phyloP scores from a whole-genome alignment of 768 basidiomycete species.

The Cystofilobasidium macerans region DNA sequence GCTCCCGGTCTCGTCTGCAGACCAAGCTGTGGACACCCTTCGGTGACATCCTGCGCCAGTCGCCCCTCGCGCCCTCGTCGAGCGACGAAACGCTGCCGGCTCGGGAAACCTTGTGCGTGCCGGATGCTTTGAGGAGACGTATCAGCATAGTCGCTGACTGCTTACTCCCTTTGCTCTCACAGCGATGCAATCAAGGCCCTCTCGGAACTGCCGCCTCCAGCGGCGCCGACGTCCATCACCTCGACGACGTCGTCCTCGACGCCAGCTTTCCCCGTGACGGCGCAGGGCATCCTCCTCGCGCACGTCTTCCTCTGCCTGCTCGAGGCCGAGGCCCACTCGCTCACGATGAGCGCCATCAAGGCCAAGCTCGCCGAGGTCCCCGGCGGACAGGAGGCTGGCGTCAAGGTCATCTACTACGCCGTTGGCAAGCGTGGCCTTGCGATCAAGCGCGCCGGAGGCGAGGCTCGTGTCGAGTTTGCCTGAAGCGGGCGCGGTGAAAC shows the following conservation, averaged over 20 bases:
- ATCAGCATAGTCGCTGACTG: no score
- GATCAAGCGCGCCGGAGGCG: constrained; percentile 21
- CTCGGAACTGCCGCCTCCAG: constrained; percentile 11
- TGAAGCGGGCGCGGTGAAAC: not conserved
- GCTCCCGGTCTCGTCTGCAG: not conserved
- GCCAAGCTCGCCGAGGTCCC: not conserved
- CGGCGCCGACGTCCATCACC: constrained; percentile 12
- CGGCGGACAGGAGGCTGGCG: constrained; percentile 1
- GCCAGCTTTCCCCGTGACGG: constrained; percentile 3
- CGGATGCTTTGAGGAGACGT: no score
- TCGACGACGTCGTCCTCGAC: constrained; percentile 20
- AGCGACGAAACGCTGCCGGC: not conserved
- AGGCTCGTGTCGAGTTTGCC: constrained; percentile 19
- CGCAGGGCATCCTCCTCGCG: constrained; percentile 21
- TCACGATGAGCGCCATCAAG: constrained; percentile 21
- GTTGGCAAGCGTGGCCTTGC: constrained; percentile 23
- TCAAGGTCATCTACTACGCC: constrained; percentile 18
- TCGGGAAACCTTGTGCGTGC: not conserved
- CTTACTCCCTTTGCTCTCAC: not conserved
- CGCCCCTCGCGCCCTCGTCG: constrained; percentile 12
- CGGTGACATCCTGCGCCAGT: constrained; percentile 19
- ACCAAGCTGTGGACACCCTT: constrained; percentile 16
- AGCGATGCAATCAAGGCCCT: constrained; percentile 7
- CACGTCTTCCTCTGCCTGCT: constrained; percentile 17
- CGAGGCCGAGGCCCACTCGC: constrained; percentile 4